Base-by-base conservation (phyloP, 305 asterid species). In the Fraxinus sp. region DNA sequence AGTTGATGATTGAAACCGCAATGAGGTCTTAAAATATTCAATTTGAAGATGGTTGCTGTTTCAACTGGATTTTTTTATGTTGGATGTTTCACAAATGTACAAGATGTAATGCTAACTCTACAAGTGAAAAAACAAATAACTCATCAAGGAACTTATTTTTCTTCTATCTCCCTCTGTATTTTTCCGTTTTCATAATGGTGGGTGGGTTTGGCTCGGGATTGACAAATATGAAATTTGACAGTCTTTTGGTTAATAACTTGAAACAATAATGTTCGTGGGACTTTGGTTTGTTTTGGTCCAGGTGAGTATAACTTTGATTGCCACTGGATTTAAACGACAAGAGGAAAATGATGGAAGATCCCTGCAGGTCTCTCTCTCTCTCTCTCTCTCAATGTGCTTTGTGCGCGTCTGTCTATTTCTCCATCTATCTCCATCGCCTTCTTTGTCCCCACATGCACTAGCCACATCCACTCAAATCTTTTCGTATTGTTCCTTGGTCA, bases 291-390 rank as follows among this genome's bases (percentile, higher is more conserved):
- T 77, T 84, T 66, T 41, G 64, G 70, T 85, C 35, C 93, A 96
- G 99, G 95, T 96, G 59, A 94, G 99, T 87, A 96, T 96, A 80
- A 94, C 99, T 49, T 81, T 96, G 86, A 96, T 96, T 22, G 99
- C 99, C 85, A 96, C 99, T 64, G 99, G 99, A 71, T 96, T 96
- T 81, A 96, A 96, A 88, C 95, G 97, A 30, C 98, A 93, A 89
- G 97, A 93, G 79, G 98, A 94, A 90, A 89, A 91, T 62, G 98
- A 94, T 13, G 92, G 92, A 52, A 89, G 91, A 85, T 80, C 87
- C 18, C 86, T 87, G 75, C 98, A 93, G 97, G 99, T 93, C 79
- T 80, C 14, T 57, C 32, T 81, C 10, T 14, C 28, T 24, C 55
- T 20, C 28, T n/a, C 70, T 46, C 57, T n/a, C 64, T 46, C 59